phyloP scores from a whole-genome alignment of 345 rosid species.

The Citrus medica region DNA sequence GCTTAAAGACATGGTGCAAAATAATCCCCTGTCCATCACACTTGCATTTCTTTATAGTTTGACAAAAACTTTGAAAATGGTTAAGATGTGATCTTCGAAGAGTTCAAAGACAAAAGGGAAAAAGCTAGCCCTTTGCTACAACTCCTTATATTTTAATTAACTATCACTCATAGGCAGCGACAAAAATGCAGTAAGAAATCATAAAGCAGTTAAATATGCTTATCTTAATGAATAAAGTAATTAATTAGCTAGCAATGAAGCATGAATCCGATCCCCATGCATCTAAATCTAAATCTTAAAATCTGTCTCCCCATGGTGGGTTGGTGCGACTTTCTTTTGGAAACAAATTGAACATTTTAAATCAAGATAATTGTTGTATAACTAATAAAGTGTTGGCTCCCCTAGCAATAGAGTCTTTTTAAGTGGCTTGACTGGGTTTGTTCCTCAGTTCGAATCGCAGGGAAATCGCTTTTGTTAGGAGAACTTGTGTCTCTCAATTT shows the following conservation, averaged over 20 bases:
- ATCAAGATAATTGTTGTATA: not conserved
- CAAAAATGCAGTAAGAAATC: not conserved
- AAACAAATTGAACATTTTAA: not conserved
- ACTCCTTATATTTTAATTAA: too few relatives aligned
- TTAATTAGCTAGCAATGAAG: not conserved
- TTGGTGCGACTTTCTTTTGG: not conserved
- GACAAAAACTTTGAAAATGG: not conserved
- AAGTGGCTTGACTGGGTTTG: too few relatives aligned
- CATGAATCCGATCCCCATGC: not conserved
- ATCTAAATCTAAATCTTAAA: not conserved
- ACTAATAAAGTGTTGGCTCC: too few relatives aligned
- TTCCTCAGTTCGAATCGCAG: too few relatives aligned
- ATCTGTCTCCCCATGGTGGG: not conserved
- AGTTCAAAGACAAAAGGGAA: not conserved
- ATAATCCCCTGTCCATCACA: not conserved
- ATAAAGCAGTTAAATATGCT: not conserved
- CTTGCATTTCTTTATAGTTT: not conserved
- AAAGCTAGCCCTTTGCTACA: not conserved
- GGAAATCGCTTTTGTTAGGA: too few relatives aligned
- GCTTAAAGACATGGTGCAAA: not conserved
- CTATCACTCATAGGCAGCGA: not conserved
- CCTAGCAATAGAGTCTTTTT: too few relatives aligned
- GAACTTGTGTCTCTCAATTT: too few relatives aligned
- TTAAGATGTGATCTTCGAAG: not conserved
- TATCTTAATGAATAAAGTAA: conserved; percentile 1